Evolutionary conservation across 75 land plant species (phyloP), one percentile per base, ranked within the genome.

Genomic region (Cryptomeria japonica): DNA sequence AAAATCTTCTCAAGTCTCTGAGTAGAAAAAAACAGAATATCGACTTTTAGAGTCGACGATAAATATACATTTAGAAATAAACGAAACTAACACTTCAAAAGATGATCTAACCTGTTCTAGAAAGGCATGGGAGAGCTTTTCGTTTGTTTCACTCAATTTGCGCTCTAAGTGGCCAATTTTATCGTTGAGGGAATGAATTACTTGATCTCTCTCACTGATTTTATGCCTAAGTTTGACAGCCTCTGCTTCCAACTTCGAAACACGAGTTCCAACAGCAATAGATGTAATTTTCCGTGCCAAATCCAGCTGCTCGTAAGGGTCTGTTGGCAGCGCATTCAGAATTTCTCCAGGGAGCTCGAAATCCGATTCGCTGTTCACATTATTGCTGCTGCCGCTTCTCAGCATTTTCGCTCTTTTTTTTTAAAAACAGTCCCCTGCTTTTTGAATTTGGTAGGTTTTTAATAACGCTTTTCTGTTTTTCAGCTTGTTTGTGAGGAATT

Each of bases 271-370:
- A 83, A 97, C 92, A 14, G 99, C 99, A 87, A 97, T 93, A 87
- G 98, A 97, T 32, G 99, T 96, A 89, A 97, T 97, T 88, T 95
- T 93, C 34, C 98, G 95, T 16, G 99, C 99, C 87, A 96, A 91
- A 86, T 97, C 99, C 86, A 97, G 96, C 95, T 97, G 99, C 92
- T 96, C 98, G 86, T 93, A 97, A 5, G 99, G 99, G 87, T 97
- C 99, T 37, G 94, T 77, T 18, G 99, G 99, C 86, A 97, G 91
- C 5, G 95, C 93, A 47, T 90, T 56, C 70, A 95, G 86, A 41
- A 97, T 87, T 49, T 92, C 94, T 86, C 91, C 94, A 64, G 99
- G 95, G 3, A 97, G 89, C n/a, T 89, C 96, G 91, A 96, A 97
- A 61, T 89, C 90, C 47, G 87, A 49, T 5, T 87, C 84, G 28